Base-by-base conservation (phyloP, 225 moss, liverwort and hornwort species). In the Physcomitrellopsis africana region DNA sequence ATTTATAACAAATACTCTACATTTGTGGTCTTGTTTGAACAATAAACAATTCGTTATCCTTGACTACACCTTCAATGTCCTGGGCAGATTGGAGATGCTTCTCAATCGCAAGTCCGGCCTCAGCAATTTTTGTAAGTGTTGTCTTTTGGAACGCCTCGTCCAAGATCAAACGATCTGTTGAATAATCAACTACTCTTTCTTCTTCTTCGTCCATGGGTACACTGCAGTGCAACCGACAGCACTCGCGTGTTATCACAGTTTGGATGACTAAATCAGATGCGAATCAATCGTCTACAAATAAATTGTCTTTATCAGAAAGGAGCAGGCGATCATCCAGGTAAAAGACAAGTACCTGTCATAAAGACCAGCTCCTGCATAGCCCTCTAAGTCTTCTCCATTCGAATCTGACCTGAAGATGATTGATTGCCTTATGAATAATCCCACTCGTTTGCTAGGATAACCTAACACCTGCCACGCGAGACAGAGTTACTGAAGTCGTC, bases 311-410 rank as follows among this genome's bases (percentile, higher is more conserved):
- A 37, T 37, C 32, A 37, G 32, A 37, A 37, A 37, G 7, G 32
- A 24, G 24, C 24, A 24, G 24, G 24, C 24, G 24, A 24, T 24
- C 24, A 24, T 24, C 24, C 24, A 24, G 24, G 24, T 24, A 41
- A 37, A 53, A 48, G 76, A 68, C 19, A 49, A 70, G 48, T 69
- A 96, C 93, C 90, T 96, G 91, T 97, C 97, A 66, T 97, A 97
- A 23, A 97, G 87, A 63, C 97, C 97, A 19, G 94, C 97, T 62
- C 97, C 97, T 10, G 97, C 97, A 53, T 97, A 97, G 65, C 97
- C 97, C 77, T 97, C 97, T 69, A 97, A 80, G 65, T 97, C 97
- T 81, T 97, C 94, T 72, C 97, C 94, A 81, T 94, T 94, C 10
- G 97, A 94, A 81, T 97, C 94, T 16, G 97, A 94, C 48, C 97